Evolutionary conservation across 176 grass and related monocot genomes (phyloP).

Genomic region (Poa annua): DNA sequence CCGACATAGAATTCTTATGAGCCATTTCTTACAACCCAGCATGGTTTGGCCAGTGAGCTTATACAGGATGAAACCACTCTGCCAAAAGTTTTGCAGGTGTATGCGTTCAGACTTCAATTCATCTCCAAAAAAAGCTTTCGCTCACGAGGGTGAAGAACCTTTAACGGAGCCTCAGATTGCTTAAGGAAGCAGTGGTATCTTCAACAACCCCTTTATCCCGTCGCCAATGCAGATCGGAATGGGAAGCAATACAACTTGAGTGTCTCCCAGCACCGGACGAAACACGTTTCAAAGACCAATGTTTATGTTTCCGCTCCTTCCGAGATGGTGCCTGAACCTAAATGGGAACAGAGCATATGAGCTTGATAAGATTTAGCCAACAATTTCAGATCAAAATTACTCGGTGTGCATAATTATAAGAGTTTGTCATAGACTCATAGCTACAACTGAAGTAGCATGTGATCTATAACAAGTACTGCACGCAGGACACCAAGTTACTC

Average conservation of each 20-base stretch:
- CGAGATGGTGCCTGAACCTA: constrained; percentile 30
- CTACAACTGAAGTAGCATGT: not conserved
- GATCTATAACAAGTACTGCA: not conserved
- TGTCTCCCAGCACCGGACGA: not conserved
- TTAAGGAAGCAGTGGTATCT: not conserved
- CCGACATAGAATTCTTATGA: not conserved
- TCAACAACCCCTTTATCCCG: not conserved
- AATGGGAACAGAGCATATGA: not conserved
- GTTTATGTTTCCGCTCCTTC: not conserved
- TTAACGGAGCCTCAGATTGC: not conserved
- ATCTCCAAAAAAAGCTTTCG: not conserved
- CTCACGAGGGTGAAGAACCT: not conserved
- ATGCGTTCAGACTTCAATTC: not conserved
- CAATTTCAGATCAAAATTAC: not conserved
- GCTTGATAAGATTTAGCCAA: not conserved
- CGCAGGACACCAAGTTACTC: not conserved
- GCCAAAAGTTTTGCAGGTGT: not conserved
- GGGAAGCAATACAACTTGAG: not conserved
- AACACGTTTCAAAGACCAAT: not conserved
- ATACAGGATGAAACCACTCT: not conserved
- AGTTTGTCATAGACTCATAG: not conserved
- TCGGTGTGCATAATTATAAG: not conserved
- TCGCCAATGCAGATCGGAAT: not conserved
- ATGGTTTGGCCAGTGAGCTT: not conserved
- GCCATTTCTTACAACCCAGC: not conserved